Evolutionary conservation across 2,329 filamentous ascomycete species (phyloP).

Genomic region (Calonectria multiphialidica): DNA sequence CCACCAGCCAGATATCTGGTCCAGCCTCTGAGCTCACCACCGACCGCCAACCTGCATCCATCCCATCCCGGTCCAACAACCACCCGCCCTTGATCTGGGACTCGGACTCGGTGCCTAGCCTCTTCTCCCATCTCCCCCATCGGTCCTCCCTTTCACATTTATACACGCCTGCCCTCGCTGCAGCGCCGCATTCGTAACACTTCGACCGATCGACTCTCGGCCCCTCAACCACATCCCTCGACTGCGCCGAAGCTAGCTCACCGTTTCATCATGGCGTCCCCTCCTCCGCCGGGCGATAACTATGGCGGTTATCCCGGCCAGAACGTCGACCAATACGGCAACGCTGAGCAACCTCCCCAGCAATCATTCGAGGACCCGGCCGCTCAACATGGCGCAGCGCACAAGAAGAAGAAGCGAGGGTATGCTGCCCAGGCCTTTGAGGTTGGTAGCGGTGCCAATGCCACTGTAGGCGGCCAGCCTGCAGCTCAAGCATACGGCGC

Average conservation of each 20-base stretch:
- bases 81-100: slow-evolving; percentile 37
- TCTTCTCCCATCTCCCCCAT: slow-evolving; percentile 19
- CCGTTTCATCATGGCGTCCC: slow-evolving; percentile 65
- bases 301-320: slow-evolving; percentile 49
- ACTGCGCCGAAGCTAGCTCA: slow-evolving; percentile 43
- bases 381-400: slow-evolving; percentile 52
- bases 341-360: slow-evolving; percentile 52
- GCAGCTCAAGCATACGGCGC: slow-evolving; percentile 60
- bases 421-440: slow-evolving; percentile 97
- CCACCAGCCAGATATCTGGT: slow-evolving; percentile 21
- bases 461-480: slow-evolving; percentile 63
- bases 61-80: slow-evolving; percentile 36
- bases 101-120: slow-evolving; percentile 32
- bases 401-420: slow-evolving; percentile 90
- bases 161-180: slow-evolving; percentile 21
- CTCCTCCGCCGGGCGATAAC: slow-evolving; percentile 62
- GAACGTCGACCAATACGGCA: slow-evolving; percentile 61
- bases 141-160: background rate
- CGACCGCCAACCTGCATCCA: slow-evolving; percentile 33
- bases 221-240: slow-evolving; percentile 29
- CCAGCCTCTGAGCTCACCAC: slow-evolving; percentile 42
- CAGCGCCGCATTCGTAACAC: slow-evolving; percentile 23
- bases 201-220: slow-evolving; percentile 27
- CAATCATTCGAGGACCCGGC: slow-evolving; percentile 52
- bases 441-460: slow-evolving; percentile 89